Conservation (phyloP, 225 moss, liverwort and hornwort species). For the Straminergon stramineum region DNA sequence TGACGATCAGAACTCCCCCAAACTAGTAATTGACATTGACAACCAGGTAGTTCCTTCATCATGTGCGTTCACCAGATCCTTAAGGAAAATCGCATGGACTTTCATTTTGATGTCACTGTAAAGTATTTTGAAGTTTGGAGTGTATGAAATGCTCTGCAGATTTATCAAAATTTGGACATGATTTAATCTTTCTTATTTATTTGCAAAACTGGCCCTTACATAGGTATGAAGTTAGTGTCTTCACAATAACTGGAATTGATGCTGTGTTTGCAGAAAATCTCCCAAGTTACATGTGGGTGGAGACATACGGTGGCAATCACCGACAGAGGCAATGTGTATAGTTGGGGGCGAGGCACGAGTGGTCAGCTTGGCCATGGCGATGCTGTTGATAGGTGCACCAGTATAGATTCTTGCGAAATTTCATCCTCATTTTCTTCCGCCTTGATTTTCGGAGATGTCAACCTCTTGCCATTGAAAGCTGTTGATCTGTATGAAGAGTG, state of each 20-base stretch:
- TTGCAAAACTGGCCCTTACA: not conserved
- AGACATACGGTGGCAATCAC: conserved; percentile 54
- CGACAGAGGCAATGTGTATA: conserved; percentile 44
- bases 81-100: not conserved
- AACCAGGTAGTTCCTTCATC: conserved; percentile 25
- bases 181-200: not conserved
- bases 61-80: not conserved
- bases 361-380: conserved; percentile 63
- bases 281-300: conserved; percentile 49
- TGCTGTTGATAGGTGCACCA: conserved; percentile 28
- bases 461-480: not conserved
- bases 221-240: not conserved
- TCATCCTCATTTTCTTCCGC: not conserved
- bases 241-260: not conserved
- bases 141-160: not conserved
- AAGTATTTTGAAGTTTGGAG: too few species aligned
- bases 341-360: conserved; percentile 55
- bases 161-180: not conserved
- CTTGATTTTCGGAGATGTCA: not conserved
- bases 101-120: not conserved
- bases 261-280: conserved; percentile 22
- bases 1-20: conserved; percentile 46
- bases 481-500: not conserved
- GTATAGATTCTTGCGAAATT: not conserved
- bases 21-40: conserved; percentile 19